Percentiles rank a stretch among this genome's conserved stretches.
phyloP scores from a whole-genome alignment of 108 stramenopile species.

The Skeletonema marinoi region DNA sequence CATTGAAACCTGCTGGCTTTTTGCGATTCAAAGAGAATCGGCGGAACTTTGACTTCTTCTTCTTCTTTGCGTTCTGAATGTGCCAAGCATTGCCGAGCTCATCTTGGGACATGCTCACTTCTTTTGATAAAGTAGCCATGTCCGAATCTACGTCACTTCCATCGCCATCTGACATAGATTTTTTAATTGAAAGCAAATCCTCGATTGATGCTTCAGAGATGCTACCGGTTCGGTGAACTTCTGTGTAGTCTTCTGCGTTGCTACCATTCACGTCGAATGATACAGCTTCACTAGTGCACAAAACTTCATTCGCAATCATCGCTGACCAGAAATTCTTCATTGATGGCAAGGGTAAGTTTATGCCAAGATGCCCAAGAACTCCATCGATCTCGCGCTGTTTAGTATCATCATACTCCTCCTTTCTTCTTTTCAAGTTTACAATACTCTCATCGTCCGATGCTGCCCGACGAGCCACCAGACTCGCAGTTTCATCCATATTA shows the following conservation, averaged over 20 bases:
- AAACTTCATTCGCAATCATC: background rate
- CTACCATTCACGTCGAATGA: background rate
- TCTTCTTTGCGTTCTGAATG: background rate
- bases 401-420: background rate
- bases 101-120: background rate
- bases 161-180: background rate
- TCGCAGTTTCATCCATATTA: background rate
- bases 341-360: background rate
- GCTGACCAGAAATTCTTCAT: background rate
- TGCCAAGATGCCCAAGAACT: background rate
- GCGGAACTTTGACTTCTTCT: background rate
- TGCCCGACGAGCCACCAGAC: background rate
- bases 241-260: background rate
- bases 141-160: background rate
- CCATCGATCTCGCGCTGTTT: background rate
- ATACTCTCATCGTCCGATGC: background rate
- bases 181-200: background rate
- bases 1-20: background rate
- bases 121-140: background rate
- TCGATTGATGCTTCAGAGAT: background rate
- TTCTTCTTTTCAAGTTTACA: background rate
- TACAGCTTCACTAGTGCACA: background rate
- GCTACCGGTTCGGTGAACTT: background rate
- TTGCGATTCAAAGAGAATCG: background rate
- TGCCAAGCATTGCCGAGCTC: background rate